Conservation (phyloP, 164 flowering plant genomes). For the Magnolia changhungtana region DNA sequence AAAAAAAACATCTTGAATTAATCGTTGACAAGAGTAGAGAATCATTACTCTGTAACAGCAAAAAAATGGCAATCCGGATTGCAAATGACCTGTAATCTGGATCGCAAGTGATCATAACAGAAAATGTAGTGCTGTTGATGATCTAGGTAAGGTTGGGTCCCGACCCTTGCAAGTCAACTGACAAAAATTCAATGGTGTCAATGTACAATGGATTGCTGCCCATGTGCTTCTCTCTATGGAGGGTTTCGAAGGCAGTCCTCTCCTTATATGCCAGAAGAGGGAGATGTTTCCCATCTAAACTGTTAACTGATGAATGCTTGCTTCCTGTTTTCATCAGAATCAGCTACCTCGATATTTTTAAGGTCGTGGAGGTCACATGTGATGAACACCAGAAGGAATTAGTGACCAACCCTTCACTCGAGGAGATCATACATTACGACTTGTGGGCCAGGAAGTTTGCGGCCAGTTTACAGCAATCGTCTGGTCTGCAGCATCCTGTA, state of each 20-base stretch:
- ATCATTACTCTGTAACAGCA: too few species aligned
- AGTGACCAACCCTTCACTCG: slow-evolving; percentile 78
- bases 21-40: too few species aligned
- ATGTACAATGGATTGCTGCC: neutral
- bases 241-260: neutral
- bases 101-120: too few species aligned
- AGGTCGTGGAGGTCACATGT: slow-evolving; percentile 88
- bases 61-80: too few species aligned
- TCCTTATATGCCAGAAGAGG: neutral
- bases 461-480: slow-evolving; percentile 40
- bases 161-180: too few species aligned
- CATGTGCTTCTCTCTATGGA: neutral
- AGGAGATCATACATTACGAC: slow-evolving; percentile 89
- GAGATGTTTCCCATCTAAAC: neutral
- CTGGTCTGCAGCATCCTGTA: slow-evolving; percentile 22
- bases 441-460: slow-evolving; percentile 92
- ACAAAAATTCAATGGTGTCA: neutral
- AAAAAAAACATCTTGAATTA: too few species aligned
- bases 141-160: too few species aligned
- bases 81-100: too few species aligned
- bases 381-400: slow-evolving; percentile 68
- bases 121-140: too few species aligned
- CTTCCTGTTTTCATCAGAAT: slow-evolving; percentile 50
- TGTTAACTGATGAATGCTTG: slow-evolving; percentile 7
- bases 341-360: slow-evolving; percentile 85